Conservation (phyloP, 1,284 basidiomycete species). For the Boletellus dicymbophilus region DNA sequence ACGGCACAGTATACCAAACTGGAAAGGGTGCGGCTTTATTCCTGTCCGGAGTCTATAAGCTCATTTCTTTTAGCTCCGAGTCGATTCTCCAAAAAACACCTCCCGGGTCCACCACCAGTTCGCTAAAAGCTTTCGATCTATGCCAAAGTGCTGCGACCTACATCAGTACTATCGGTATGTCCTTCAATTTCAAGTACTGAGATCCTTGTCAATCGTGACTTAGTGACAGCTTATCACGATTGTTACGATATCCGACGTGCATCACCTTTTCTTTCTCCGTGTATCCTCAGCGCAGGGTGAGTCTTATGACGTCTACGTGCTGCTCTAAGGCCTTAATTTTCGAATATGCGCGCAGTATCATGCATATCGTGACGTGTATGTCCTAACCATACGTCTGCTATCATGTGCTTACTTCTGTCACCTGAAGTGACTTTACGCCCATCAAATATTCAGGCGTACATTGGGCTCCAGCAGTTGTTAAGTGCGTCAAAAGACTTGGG, state of each 20-base stretch:
- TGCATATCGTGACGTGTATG: conserved; percentile 80
- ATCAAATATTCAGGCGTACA: conserved; percentile 66
- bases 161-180: conserved; percentile 66
- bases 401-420: conserved; percentile 7
- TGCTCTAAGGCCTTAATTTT: no score
- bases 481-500: conserved; percentile 71
- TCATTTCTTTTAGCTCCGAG: conserved; percentile 38
- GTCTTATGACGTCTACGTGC: conserved; percentile 26
- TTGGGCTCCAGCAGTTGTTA: conserved; percentile 70
- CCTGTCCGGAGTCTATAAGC: not conserved
- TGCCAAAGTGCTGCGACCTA: conserved; percentile 78
- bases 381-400: conserved; percentile 2
- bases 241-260: conserved; percentile 62
- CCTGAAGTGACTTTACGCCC: conserved; percentile 64
- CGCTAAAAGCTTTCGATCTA: conserved; percentile 71
- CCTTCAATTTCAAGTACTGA: not conserved
- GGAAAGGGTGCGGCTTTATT: conserved; percentile 48
- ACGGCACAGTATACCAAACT: conserved; percentile 60
- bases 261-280: conserved; percentile 74
- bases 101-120: conserved; percentile 31
- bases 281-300: conserved; percentile 76
- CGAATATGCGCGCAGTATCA: conserved; percentile 60
- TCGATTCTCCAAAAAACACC: conserved; percentile 43
- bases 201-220: conserved; percentile 11
- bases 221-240: conserved; percentile 62